Evolutionary conservation across 1,284 basidiomycete species (phyloP), one percentile per base, ranked within the genome.

Genomic region (Hymenochaete sp.): DNA sequence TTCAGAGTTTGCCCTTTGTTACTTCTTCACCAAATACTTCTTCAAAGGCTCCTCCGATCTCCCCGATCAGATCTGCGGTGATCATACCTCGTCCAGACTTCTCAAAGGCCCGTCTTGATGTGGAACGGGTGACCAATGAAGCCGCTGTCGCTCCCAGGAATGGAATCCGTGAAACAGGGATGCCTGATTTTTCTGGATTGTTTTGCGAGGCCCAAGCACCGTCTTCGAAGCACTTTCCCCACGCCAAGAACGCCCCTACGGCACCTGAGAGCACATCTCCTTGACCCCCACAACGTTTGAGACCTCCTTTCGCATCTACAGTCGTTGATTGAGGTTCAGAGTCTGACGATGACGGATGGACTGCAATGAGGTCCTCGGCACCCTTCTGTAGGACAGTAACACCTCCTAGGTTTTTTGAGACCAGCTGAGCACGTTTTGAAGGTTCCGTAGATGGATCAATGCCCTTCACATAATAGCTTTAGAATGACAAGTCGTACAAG

Each of bases 361-460:
- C 70, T 19, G 79, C 72, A 29, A 89, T 75, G 48, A 83, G 66
- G 59, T 92, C 92, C 10, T 66, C 68, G 0, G 69, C 63, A 3
- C 95, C 96, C 62, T 98, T 98, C 58, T 98, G 77, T n/a, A 98
- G 65, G 35, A 98, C 78, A 0, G 93, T 90, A 1, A 93, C 83
- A 6, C 93, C 92, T 3, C 89, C 87, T 1, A 98, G 70, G 1
- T 71, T 68, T 35, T 68, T 68, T 5, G 93, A 88, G 16, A 98
- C 67, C 19, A 75, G 64, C 27, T 65, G 69, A 2, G 75, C 89
- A 53, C 61, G 75, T 59, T 67, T 67, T 45, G 63, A 71, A 42
- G 55, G 62, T 32, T 62, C 76, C 9, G 63, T 69, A 22, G 66
- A 63, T 14, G 66, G 71, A 47, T 75, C 73, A 1, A 86, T 62